phyloP scores from a whole-genome alignment of 73 alveolate species.

The Uronychia setigera region DNA sequence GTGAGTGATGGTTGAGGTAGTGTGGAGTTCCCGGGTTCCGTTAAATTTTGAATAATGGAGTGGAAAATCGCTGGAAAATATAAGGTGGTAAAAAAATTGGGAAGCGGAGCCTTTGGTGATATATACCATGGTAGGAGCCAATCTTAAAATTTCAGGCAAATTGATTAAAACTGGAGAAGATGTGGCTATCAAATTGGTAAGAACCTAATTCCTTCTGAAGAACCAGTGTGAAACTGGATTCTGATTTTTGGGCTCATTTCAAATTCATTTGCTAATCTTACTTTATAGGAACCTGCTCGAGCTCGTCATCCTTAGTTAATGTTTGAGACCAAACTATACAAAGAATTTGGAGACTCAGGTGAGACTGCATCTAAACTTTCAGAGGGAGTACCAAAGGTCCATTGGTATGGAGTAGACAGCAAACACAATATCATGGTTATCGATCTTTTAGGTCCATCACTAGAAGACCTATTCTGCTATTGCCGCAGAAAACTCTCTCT shows the following conservation, averaged over 20 bases:
- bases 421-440: conserved; percentile 50
- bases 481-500: conserved; percentile 44
- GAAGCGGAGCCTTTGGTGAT: conserved; percentile 66
- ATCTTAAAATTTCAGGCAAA: neutral
- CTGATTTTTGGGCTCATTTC: too few species aligned
- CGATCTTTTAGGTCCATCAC: conserved; percentile 75
- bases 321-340: conserved; percentile 84
- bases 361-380: conserved; percentile 16
- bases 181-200: conserved; percentile 30
- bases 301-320: conserved; percentile 80
- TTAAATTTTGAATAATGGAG: conserved; percentile 4
- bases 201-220: neutral
- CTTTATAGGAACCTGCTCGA: conserved; percentile 34
- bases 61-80: conserved; percentile 18
- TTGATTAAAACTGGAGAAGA: neutral
- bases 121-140: conserved; percentile 44
- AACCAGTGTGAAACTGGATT: neutral
- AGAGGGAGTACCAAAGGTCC: conserved; percentile 85
- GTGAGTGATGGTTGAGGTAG: conserved; percentile 3
- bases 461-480: conserved; percentile 60
- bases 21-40: too few species aligned
- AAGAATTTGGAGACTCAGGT: conserved; percentile 42
- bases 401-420: conserved; percentile 43
- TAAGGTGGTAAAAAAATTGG: conserved; percentile 16
- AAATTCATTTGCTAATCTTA: too few species aligned